Evolutionary conservation across 768 basidiomycete species (phyloP).

Genomic region (Austroboletus festivus): DNA sequence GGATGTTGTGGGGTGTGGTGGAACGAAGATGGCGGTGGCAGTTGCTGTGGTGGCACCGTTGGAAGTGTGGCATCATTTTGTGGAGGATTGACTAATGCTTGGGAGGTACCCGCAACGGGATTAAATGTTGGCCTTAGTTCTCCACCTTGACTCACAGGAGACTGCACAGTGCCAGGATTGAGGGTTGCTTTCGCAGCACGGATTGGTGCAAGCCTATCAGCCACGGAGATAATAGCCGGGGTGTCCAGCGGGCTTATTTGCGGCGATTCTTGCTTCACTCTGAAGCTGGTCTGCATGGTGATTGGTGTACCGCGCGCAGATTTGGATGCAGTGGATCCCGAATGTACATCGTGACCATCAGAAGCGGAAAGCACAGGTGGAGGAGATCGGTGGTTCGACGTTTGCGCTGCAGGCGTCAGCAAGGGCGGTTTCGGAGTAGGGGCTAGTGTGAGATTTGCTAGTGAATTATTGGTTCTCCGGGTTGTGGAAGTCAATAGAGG

Average conservation of each 20-base stretch:
- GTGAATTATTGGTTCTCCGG: slow-evolving; percentile 19
- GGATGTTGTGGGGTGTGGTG: background rate
- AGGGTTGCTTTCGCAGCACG: slow-evolving; percentile 32
- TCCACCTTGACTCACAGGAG: slow-evolving; percentile 4
- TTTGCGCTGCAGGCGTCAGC: background rate
- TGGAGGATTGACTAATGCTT: background rate
- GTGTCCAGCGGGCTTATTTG: slow-evolving; percentile 9
- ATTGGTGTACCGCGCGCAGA: background rate
- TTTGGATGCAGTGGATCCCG: background rate
- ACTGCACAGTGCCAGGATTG: slow-evolving; percentile 5
- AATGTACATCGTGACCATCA: background rate
- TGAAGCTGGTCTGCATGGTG: slow-evolving; percentile 11
- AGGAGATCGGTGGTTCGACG: background rate
- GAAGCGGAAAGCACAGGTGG: background rate
- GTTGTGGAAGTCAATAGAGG: slow-evolving; percentile 6
- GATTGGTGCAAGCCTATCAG: slow-evolving; percentile 33
- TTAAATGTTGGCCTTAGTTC: background rate
- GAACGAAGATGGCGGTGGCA: background rate
- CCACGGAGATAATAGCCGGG: background rate
- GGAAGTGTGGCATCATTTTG: background rate
- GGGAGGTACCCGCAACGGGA: background rate
- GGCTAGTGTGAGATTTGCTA: slow-evolving; percentile 8
- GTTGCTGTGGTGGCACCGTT: background rate
- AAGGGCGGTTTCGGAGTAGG: background rate
- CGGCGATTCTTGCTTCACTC: slow-evolving; percentile 19